Evolutionary conservation across 257 asterid genomes (phyloP), one percentile per base, ranked within the genome.

Genomic region (Plantago ovata): DNA sequence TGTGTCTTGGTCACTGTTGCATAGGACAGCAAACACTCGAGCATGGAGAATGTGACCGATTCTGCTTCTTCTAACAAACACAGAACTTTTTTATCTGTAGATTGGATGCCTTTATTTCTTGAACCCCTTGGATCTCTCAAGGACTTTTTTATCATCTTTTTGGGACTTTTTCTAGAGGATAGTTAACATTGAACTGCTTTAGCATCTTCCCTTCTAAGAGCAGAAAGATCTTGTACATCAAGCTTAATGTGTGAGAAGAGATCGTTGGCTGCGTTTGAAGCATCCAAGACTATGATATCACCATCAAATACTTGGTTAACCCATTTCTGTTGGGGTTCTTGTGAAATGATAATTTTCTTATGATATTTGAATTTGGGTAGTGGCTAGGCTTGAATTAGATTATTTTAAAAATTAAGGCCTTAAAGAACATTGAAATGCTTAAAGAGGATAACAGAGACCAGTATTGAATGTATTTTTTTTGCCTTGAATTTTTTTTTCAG

Each of bases 261-360:
- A 46, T 70, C 73, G 44, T 62, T 62, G 5, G 64, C 33, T 14
- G 66, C 15, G 45, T 50, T 50, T 49, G 58, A 56, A 42, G 67
- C 59, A 61, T 75, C 74, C 54, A 75, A 33, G 14, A 66, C 39
- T 58, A 47, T 52, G 20, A 66, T 53, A 53, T 56, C 48, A 45
- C 73, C 64, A 49, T 62, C 79, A 45, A 69, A 52, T 32, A 63
- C 48, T 47, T 53, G 73, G 50, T 75, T 56, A 14, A 38, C 59
- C 71, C 50, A 64, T 53, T 64, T 70, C 50, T 59, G 52, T n/a
- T 60, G 59, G 15, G 24, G 15, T 33, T 33, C 60, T 10, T 15
- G 51, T 56, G 47, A 56, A 56, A 38, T 20, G 38, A 40, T 57
- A n/a, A n/a, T 6, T 18, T 7, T 19, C 21, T 3, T 13, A 44